Evolutionary conservation across 2,329 filamentous ascomycete genomes (phyloP), one percentile per base, ranked within the genome.

Genomic region (Alternaria conjuncta): DNA sequence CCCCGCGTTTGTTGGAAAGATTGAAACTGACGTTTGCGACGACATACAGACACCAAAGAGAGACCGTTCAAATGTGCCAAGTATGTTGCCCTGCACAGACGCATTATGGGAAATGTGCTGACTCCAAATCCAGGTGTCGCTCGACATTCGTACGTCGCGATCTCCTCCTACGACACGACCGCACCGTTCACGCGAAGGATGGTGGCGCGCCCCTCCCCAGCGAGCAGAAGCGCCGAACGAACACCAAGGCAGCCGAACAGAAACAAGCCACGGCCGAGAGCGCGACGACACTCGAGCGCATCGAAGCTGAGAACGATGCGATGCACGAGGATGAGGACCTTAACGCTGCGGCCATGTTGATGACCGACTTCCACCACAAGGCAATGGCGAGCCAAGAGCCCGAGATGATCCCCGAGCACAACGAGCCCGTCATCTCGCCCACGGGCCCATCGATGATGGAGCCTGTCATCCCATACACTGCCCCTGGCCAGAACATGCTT

Each of bases 121-220:
- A 51, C 47, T 32, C 6, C n/a, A 36, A 28, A 83, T 87, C 93
- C 85, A 99, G 99, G 85, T 99, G 96, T 83, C 89, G 94, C 78
- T 97, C 94, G 86, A 99, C 96, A 66, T 99, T 99, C 80, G 96
- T 99, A 75, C 93, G 96, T 80, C 93, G 96, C 82, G 96, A 99
- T 84, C 87, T 99, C 67, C 90, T 99, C 57, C 89, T 99, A 71
- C 92, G 96, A 81, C 96, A 99, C 84, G 96, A 99, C 82, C 92
- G 96, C 76, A 99, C 96, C 70, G 96, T 99, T 69, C 96, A 99
- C 83, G 96, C 96, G 67, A 98, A 98, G 84, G 96, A 99, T 84
- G 95, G 95, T 73, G 95, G 96, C 71, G 88, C 96, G 56, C 95
- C 95, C 70, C 88, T 98, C 50, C 94, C 96, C 81, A 97, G 94